Evolutionary conservation across 768 basidiomycete species (phyloP).

Genomic region (Termitomyces titanicus): DNA sequence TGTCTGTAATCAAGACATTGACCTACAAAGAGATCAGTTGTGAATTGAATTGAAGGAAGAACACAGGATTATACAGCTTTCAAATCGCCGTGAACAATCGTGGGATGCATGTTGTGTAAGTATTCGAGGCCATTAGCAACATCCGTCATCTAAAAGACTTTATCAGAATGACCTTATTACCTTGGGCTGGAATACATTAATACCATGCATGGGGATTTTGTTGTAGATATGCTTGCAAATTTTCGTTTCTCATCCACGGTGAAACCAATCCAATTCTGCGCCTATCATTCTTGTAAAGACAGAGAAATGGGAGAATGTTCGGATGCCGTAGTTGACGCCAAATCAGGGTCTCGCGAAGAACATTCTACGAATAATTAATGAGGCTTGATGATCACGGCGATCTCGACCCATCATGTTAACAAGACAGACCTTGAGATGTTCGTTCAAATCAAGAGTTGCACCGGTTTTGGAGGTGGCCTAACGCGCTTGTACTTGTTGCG

Average conservation of each 20-base stretch:
- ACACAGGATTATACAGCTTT: conserved; percentile 2
- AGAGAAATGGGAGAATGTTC: conserved; percentile 12
- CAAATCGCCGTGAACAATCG: conserved; percentile 13
- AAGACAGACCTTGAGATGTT: conserved; percentile 20
- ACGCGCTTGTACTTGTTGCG: too few species aligned
- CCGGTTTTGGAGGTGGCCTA: too few species aligned
- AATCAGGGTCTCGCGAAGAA: conserved; percentile 8
- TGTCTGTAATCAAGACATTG: conserved; percentile 13
- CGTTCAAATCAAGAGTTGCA: conserved; percentile 10
- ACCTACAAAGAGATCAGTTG: not conserved
- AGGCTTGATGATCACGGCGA: too few species aligned
- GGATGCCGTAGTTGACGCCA: conserved; percentile 9
- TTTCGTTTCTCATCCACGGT: conserved; percentile 12
- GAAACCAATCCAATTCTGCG: conserved; percentile 9
- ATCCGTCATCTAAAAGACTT: conserved; percentile 5
- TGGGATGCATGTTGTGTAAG: conserved; percentile 10
- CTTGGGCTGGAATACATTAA: not conserved
- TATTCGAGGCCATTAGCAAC: conserved; percentile 9
- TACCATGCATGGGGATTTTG: conserved; percentile 1
- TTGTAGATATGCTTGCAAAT: conserved; percentile 1
- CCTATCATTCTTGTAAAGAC: conserved; percentile 6
- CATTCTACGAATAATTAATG: conserved; percentile 4
- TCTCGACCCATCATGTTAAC: too few species aligned
- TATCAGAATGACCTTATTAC: too few species aligned
- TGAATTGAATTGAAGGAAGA: not conserved